Base-by-base conservation (phyloP, 371 early-diverging fungal species). In the Chytridiales sp. region DNA sequence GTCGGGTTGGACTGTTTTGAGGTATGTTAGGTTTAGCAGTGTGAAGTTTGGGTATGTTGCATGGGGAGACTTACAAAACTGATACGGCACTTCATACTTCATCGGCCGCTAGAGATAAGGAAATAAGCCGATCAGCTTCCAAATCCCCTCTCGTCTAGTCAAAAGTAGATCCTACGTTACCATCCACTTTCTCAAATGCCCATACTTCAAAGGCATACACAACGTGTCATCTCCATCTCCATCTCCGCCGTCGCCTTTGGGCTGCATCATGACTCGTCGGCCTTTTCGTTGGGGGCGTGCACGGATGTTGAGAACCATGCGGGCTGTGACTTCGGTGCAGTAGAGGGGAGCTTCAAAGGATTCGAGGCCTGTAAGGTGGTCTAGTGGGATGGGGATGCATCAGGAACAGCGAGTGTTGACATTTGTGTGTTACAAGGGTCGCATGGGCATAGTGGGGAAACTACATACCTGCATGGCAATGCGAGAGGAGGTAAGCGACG, bases 301-400 rank as follows among this genome's bases (percentile, higher is more conserved):
- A n/a, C n/a, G n/a, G n/a, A 59, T 15, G 17, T 29, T 19, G 1
- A 35, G 31, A 3, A 66, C 38, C 1, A 66, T 11, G 22, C 34
- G 11, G 8, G 61, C 60, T 4, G 61, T 60, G 4, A 40, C 51
- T 11, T 51, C 35, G 13, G 66, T 55, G 49, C 66, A 66, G 30
- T 66, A 66, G 27, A 66, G 32, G 1, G 66, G 66, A 13, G 49
- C 4, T 24, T 31, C 19, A 49, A 60, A 59, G 52, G 41, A 44
- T 2, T 53, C 43, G 21, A 66, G 59, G 21, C 66, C 66, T 4
- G 2, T 2, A 49, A 66, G 40, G 39, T 66, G 66, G 44, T 66
- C 66, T 63, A 49, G 11, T 21, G 22, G 43, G 17, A 19, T 59
- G 21, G 47, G 36, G 2, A 39, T 38, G 15, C 24, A n/a, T 49